These are phyloP conservation scores for Sporobolomyces pararoseus DNA, from an alignment of 768 basidiomycete species.

Conservation along the genomic window DNA sequence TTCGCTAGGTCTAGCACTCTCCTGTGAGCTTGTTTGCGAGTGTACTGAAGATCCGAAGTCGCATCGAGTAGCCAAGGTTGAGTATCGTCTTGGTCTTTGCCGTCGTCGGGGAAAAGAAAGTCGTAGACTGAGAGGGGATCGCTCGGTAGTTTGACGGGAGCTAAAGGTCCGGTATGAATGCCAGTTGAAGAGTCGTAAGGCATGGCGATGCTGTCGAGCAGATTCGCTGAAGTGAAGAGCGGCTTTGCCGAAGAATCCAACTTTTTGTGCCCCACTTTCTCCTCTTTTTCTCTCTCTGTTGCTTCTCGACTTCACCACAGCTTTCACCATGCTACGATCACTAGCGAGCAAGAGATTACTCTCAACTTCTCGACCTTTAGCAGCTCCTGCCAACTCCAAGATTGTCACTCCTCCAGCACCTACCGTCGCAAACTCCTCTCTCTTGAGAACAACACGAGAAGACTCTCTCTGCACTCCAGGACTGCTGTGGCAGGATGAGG, in stretches of 20 bases:
- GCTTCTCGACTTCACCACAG: not conserved
- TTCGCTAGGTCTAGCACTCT: conserved; percentile 22
- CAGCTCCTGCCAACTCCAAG: conserved; percentile 16
- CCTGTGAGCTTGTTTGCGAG: conserved; percentile 4
- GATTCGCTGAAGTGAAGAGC: too few relatives aligned
- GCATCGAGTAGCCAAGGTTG: conserved; percentile 27
- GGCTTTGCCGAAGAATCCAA: too few relatives aligned
- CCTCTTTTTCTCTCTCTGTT: not conserved
- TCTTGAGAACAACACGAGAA: conserved; percentile 66
- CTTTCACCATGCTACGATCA: not conserved
- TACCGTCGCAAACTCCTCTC: conserved; percentile 61
- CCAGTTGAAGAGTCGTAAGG: conserved; percentile 27
- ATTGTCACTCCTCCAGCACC: conserved; percentile 14
- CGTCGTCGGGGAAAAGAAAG: conserved; percentile 22
- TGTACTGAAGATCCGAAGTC: not conserved
- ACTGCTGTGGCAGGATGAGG: conserved; percentile 67
- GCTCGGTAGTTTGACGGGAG: not conserved
- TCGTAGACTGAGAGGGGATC: conserved; percentile 21
- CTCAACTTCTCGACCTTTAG: not conserved
- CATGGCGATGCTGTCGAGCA: too few relatives aligned
- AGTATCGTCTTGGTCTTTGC: not conserved
- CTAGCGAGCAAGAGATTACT: not conserved
- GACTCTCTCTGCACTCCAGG: conserved; percentile 68
- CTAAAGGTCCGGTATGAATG: conserved; percentile 3
- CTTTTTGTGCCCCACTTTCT: not conserved